Percentiles rank a stretch among this genome's conserved stretches.
These are phyloP conservation scores for Phaeosphaeriaceae sp. DNA, from an alignment of 2,329 filamentous ascomycete species.

Conservation along the genomic window DNA sequence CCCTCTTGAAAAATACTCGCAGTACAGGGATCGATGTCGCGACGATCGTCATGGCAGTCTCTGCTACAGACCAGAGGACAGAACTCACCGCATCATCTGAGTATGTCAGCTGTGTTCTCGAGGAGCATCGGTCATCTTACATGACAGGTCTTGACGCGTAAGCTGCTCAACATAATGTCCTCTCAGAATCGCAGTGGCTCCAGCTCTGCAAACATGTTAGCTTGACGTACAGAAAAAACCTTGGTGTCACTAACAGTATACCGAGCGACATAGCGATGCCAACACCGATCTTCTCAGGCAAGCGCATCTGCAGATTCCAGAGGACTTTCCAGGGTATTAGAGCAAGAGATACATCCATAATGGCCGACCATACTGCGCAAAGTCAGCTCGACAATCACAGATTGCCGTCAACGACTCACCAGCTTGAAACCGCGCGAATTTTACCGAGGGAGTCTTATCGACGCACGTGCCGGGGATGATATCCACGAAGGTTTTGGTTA, in stretches of 20 bases:
- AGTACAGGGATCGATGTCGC: slow-evolving; percentile 19
- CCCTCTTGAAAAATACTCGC: slow-evolving; percentile 18
- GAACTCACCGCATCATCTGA: slow-evolving; percentile 16
- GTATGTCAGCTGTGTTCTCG: slow-evolving; percentile 6
- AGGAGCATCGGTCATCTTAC: slow-evolving; percentile 5
- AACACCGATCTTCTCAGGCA: slow-evolving; percentile 17
- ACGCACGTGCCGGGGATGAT: slow-evolving; percentile 17
- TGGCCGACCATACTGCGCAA: slow-evolving; percentile 16
- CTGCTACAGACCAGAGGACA: slow-evolving; percentile 20
- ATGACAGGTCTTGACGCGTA: slow-evolving; percentile 15
- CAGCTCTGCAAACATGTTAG: slow-evolving; percentile 13
- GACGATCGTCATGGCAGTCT: slow-evolving; percentile 17
- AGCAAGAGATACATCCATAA: slow-evolving; percentile 18
- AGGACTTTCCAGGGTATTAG: slow-evolving; percentile 19
- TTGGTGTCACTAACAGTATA: slow-evolving; percentile 11
- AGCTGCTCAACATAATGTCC: slow-evolving; percentile 15
- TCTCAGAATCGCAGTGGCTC: slow-evolving; percentile 12
- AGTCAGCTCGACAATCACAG: slow-evolving; percentile 4
- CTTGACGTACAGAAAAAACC: background rate
- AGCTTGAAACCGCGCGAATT: slow-evolving; percentile 18
- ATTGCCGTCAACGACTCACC: slow-evolving; percentile 10
- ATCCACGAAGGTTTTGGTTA: slow-evolving; percentile 17
- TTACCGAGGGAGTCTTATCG: slow-evolving; percentile 16
- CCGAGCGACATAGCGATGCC: slow-evolving; percentile 20
- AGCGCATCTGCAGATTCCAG: slow-evolving; percentile 17